Base-by-base conservation (phyloP, 495 filamentous ascomycete genomes). In the Neurospora cerealis region DNA sequence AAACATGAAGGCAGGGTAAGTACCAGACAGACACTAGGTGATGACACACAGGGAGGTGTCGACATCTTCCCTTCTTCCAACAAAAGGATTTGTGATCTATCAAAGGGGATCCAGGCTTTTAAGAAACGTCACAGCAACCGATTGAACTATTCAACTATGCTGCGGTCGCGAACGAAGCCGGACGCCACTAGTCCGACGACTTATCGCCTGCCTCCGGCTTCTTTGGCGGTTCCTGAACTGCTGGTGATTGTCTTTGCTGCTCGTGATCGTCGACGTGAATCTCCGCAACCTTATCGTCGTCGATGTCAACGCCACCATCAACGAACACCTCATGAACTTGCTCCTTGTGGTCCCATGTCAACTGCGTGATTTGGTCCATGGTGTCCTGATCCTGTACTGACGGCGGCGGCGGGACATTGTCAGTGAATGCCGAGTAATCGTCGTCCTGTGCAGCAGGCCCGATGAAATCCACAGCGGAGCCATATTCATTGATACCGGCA, bases 391-490 rank as follows among this genome's bases (percentile, higher is more conserved):
- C 74, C 42, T 74, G 75, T 15, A 44, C 70, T 17, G 75, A 60
- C 40, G 77, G 72, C 17, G 72, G 46, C 7, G 73, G 42, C 28
- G 72, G 71, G 19, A 69, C 66, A 36, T 48, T 37, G 6, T 79
- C 41, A 60, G 74, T 34, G 28, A 74, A 32, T 10, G 78, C 78
- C 19, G 78, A 78, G 69, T 69, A 44, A 66, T 71, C 69, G 36
- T 80, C 78, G 54, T 75, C 73, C 70, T 86, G 83, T 10, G 83
- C 83, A n/a, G 80, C 79, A 69, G 85, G 82, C 62, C 83, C 85
- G 32, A 79, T 81, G 42, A 75, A 74, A 40, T 79, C 80, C 48
- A 74, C 75, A 70, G 78, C 81, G 21, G 72, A 70, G 17, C 69
- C 77, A 24, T 41, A 46, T 19, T 69, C 74, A 13, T 71, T 60